Evolutionary conservation across 2,329 filamentous ascomycete species (phyloP).

Genomic region (Neonectria hederae): DNA sequence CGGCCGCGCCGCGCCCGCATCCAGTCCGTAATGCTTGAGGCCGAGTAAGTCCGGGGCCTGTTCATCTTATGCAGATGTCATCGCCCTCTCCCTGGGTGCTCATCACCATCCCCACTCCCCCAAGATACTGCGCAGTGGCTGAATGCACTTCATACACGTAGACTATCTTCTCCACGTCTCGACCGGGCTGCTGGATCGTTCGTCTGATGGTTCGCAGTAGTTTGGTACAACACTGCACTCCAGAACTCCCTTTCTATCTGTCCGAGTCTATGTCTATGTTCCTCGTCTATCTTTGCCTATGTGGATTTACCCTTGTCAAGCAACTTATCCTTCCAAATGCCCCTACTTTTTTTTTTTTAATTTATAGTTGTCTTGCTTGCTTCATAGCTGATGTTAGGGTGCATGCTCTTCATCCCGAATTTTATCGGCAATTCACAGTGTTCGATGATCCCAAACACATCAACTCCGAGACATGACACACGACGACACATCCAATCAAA

Average conservation of each 20-base stretch:
- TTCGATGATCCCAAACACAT: constrained; percentile 5
- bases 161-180: not conserved
- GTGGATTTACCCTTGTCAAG: constrained; percentile 8
- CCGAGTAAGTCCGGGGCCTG: not conserved
- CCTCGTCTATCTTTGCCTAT: not conserved
- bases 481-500: no score
- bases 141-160: not conserved
- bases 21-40: not conserved
- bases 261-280: not conserved
- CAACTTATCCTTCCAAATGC: not conserved
- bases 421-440: not conserved
- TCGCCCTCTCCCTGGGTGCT: not conserved
- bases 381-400: constrained; percentile 7
- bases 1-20: constrained; percentile 4
- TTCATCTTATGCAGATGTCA: not conserved
- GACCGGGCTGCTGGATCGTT: not conserved
- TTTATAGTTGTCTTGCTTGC: constrained; percentile 4
- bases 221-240: not conserved
- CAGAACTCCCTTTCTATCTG: not conserved
- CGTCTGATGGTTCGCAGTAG: not conserved
- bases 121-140: not conserved
- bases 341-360: no score
- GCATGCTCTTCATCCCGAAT: constrained; percentile 11
- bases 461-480: not conserved
- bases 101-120: constrained; percentile 5